Percentiles rank a stretch among this genome's conserved stretches.
These are phyloP conservation scores for Rhododendron mucronatum DNA, from an alignment of 148 eudicot genomes.

Conservation along the genomic window DNA sequence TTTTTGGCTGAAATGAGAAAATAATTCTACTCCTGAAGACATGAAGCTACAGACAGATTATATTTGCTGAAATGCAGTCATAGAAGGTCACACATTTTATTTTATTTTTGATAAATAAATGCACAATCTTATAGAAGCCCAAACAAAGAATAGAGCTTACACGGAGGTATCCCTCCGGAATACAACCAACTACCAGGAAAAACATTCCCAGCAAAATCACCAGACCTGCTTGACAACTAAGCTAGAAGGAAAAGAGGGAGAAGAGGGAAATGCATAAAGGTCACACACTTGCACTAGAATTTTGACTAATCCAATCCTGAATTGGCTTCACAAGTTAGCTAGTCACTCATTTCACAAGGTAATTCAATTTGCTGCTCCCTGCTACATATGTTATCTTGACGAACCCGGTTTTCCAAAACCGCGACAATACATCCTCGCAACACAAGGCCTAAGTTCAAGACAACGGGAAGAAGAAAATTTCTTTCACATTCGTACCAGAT, in stretches of 20 bases:
- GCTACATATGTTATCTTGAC: neutral
- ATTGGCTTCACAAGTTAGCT: neutral
- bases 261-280: too few species aligned
- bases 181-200: too few species aligned
- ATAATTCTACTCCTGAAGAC: neutral
- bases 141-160: too few species aligned
- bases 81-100: neutral
- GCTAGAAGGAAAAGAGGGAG: too few species aligned
- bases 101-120: too few species aligned
- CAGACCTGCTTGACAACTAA: too few species aligned
- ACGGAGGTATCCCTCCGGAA: too few species aligned
- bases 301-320: neutral
- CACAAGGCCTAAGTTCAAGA: constrained; percentile 1
- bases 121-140: too few species aligned
- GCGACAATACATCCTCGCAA: neutral
- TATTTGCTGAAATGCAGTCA: constrained; percentile 1
- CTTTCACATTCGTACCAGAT: neutral
- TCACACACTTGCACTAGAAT: neutral
- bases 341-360: neutral
- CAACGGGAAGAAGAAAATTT: neutral
- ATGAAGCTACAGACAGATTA: neutral
- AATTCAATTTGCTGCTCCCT: neutral
- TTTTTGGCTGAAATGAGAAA: neutral
- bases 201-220: too few species aligned
- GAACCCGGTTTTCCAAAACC: neutral